Base-by-base conservation (phyloP, 331 rosid genomes). In the Phaseolus coccineus region DNA sequence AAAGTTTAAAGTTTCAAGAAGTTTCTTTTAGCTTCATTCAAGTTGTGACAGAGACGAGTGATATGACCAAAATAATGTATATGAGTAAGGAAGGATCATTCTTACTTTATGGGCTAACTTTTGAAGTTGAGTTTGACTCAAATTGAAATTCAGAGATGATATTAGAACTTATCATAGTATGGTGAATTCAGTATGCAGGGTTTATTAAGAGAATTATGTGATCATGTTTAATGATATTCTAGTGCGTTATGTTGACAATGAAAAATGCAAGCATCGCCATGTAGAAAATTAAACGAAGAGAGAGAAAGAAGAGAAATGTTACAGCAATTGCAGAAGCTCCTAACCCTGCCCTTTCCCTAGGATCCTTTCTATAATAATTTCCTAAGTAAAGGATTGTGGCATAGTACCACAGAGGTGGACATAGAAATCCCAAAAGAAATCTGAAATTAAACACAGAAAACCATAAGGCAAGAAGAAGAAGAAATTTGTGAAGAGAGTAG, bases 301-400 rank as follows among this genome's bases (percentile, higher is more conserved):
- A 44, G 63, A 48, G 74, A 48, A 19, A 37, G 33, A 10, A 61
- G 47, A 50, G 63, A 72, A 42, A 67, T 25, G 7, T 88, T 94
- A 95, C 98, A 73, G 97, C 93, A 78, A 95, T 88, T 71, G 98
- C 97, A 63, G 98, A 92, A 59, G 98, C 96, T 37, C 97, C 98
- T 10, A 95, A 82, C 15, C 97, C 98, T 35, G 97, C 97, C 31
- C 98, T 87, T 64, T 95, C 98, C 83, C 98, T 90, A 33, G 98
- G 98, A 87, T 94, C 98, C 85, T 87, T 92, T 76, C 91, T 89
- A 22, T 87, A 91, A 83, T 87, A 78, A 48, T 95, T 95, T 73
- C 95, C 91, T 39, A 95, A 88, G 77, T 95, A 95, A 74, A 92
- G 97, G 56, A 92, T 25, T 5, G 97, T 89, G 9, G 92, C 97